A percentile compares a stretch with the other conserved stretches of the same genome.
phyloP scores from a whole-genome alignment of 2,329 filamentous ascomycete species.

The Penicillium frequentans region DNA sequence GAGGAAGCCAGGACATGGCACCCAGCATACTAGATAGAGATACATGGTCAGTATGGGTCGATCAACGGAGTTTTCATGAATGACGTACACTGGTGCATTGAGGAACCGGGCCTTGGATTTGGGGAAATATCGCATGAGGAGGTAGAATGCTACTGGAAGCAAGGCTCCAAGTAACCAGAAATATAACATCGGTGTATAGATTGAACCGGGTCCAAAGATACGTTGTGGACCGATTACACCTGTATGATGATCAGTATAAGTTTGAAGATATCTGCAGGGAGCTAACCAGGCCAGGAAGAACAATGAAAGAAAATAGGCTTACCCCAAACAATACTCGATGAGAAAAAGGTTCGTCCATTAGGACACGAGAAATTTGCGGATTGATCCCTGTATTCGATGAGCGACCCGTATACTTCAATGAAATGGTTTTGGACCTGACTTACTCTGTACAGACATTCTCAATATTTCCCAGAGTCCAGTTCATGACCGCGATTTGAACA shows the following conservation, averaged over 20 bases:
- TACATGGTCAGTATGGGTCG: background rate
- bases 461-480: slow-evolving; percentile 47
- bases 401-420: background rate
- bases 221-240: slow-evolving; percentile 66
- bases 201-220: slow-evolving; percentile 62
- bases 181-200: slow-evolving; percentile 64
- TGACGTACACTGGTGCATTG: slow-evolving; percentile 53
- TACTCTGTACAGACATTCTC: slow-evolving; percentile 40
- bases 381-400: slow-evolving; percentile 24
- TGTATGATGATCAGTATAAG: slow-evolving; percentile 43
- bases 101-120: slow-evolving; percentile 62
- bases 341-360: slow-evolving; percentile 59
- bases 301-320: background rate
- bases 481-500: slow-evolving; percentile 48
- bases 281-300: background rate
- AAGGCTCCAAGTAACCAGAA: slow-evolving; percentile 67
- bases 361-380: slow-evolving; percentile 60
- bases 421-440: slow-evolving; percentile 10
- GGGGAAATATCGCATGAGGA: slow-evolving; percentile 59
- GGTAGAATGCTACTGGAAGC: slow-evolving; percentile 59
- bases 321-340: slow-evolving; percentile 69
- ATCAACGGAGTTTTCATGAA: background rate
- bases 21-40: slow-evolving; percentile 23
- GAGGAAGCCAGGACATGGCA: slow-evolving; percentile 26
- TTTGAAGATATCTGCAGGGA: background rate